phyloP scores from a whole-genome alignment of 768 basidiomycete genomes.

The Neoboletus brunneissimus region DNA sequence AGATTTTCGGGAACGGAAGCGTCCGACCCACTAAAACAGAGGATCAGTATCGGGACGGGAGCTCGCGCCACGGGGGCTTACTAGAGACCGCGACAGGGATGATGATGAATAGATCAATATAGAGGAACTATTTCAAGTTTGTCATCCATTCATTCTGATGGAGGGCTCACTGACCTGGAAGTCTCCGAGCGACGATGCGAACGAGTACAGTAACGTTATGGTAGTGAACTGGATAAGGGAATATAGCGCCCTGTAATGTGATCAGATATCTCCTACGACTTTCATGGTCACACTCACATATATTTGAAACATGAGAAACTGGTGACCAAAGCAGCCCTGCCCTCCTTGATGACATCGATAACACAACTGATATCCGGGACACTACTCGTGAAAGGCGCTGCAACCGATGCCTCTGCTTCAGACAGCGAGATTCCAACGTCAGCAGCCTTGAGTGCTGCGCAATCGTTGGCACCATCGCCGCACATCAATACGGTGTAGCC shows the following conservation, averaged over 20 bases:
- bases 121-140: constrained; percentile 66
- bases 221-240: constrained; percentile 99
- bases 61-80: constrained; percentile 40
- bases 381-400: constrained; percentile 93
- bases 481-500: constrained; percentile 99
- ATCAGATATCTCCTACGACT: constrained; percentile 5
- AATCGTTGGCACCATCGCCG: constrained; percentile 98
- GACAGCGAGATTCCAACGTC: constrained; percentile 96
- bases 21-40: constrained; percentile 83
- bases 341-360: constrained; percentile 94
- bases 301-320: constrained; percentile 99
- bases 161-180: constrained; percentile 66
- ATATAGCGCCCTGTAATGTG: constrained; percentile 79
- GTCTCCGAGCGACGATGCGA: constrained; percentile 94
- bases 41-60: constrained; percentile 6
- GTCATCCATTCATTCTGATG: constrained; percentile 7
- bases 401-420: constrained; percentile 97
- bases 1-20: constrained; percentile 80
- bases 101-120: constrained; percentile 97
- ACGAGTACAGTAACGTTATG: constrained; percentile 91
- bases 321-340: constrained; percentile 91
- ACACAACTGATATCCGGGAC: constrained; percentile 95
- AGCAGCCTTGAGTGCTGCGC: constrained; percentile 96
- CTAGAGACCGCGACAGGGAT: constrained; percentile 96
- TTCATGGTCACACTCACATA: constrained; percentile 60